Evolutionary conservation across 495 filamentous ascomycete genomes (phyloP), one percentile per base, ranked within the genome.

Genomic region (Penicillium pancosmium): DNA sequence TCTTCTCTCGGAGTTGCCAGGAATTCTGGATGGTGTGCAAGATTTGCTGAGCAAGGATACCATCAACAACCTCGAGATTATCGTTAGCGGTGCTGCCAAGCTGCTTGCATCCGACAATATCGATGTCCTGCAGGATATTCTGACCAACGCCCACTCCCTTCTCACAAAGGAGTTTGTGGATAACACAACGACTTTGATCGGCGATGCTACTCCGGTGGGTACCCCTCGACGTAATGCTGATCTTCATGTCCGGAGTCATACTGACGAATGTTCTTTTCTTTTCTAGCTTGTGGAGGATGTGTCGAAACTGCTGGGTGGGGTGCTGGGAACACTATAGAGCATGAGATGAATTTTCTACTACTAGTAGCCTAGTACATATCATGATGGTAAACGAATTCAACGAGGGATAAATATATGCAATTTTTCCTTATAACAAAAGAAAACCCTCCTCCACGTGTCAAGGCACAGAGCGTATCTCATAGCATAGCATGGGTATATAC

Each of bases 131-230:
- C 66, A 72, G 36, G 61, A 65, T 53, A 61, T 76, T 18, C 56
- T 76, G 43, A 64, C 57, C 46, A 76, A 73, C 43, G 73, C 73
- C 10, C 66, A 74, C 53, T 27, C 48, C 0, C 54, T 76, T 44
- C 47, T 76, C 55, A 71, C 73, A 34, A 63, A 62, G 54, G 54
- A 63, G 13, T 76, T 76, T 55, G 73, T 76, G 11, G 69, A 75
- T 40, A 76, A 83, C 47, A 83, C 80, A 31, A 73, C 73, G 1
- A 76, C 76, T 25, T 56, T 83, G 50, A 81, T 83, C 58, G 74
- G 68, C 7, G 80, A 81, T 68, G 80, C 79, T 12, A 80, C 79
- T 52, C 80, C 80, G 63, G 80, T 83, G 72, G 59, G 79, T 69
- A 18, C 3, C 23, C 23, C 21, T 31, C 0, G 0, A 33, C 23